Percentiles rank a stretch among this genome's conserved stretches.
Evolutionary conservation across 2,329 filamentous ascomycete species (phyloP).

Genomic region (Coniochaeta prunicola): DNA sequence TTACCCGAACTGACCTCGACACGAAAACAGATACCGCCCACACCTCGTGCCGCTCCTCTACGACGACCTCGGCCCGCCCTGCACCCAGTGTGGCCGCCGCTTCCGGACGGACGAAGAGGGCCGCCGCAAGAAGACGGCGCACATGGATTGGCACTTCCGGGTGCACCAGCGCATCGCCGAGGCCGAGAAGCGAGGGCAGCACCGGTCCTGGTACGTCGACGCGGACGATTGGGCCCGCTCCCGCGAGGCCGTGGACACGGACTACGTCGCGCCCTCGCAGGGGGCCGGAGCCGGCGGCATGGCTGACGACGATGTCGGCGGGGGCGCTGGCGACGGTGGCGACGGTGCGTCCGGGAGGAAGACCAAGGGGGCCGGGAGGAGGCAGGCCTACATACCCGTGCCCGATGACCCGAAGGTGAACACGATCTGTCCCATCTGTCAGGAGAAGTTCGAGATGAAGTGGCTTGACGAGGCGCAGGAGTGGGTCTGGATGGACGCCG

Average conservation of each 20-base stretch:
- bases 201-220: conserved; percentile 91
- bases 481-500: conserved; percentile 92
- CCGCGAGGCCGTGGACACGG: conserved; percentile 68
- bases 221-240: conserved; percentile 92
- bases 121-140: conserved; percentile 76
- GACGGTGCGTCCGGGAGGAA: conserved; percentile 19
- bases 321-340: conserved; percentile 29
- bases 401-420: conserved; percentile 73
- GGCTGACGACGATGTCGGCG: conserved; percentile 28
- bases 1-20: not conserved
- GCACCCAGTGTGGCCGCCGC: conserved; percentile 83
- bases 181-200: conserved; percentile 76
- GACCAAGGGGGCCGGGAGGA: conserved; percentile 33
- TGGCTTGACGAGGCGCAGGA: conserved; percentile 93
- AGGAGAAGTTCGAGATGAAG: conserved; percentile 86
- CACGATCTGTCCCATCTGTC: conserved; percentile 84
- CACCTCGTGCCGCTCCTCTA: conserved; percentile 70
- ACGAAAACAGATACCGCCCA: conserved; percentile 41
- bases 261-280: conserved; percentile 27
- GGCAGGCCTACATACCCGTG: conserved; percentile 70
- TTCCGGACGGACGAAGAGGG: conserved; percentile 72
- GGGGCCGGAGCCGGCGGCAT: conserved; percentile 22
- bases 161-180: conserved; percentile 86
- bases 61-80: conserved; percentile 76
- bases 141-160: conserved; percentile 98